Percentiles rank a stretch among this genome's conserved stretches.
Conservation (phyloP, 192 early-diverging fungal genomes). For the Physocladia obscura region DNA sequence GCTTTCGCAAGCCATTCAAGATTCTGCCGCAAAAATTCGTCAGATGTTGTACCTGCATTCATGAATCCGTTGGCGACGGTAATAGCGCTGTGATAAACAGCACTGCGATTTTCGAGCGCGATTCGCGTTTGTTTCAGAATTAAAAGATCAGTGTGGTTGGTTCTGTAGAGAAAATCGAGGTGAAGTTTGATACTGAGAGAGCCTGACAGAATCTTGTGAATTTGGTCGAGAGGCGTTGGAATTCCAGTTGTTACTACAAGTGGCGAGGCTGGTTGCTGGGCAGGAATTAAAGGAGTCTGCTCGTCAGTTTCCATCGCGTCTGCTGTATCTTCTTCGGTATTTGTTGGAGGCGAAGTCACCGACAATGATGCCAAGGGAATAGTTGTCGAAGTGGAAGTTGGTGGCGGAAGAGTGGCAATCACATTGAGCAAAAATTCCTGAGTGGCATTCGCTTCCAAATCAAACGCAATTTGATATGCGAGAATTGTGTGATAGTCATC, state of each 20-base stretch:
- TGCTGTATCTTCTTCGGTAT: not conserved
- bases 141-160: slow-evolving; percentile 94
- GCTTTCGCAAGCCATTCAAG: slow-evolving; percentile 96
- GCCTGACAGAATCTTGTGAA: slow-evolving; percentile 83
- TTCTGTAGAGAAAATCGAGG: slow-evolving; percentile 92
- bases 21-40: slow-evolving; percentile 95
- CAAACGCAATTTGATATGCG: slow-evolving; percentile 97
- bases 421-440: slow-evolving; percentile 94
- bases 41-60: slow-evolving; percentile 96
- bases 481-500: slow-evolving; percentile 65
- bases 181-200: slow-evolving; percentile 87
- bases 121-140: slow-evolving; percentile 93
- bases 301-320: slow-evolving; percentile 61
- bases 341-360: slow-evolving; percentile 18
- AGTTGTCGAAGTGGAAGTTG: slow-evolving; percentile 26
- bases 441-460: slow-evolving; percentile 92
- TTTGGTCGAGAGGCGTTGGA: slow-evolving; percentile 35
- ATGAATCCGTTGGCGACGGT: slow-evolving; percentile 97
- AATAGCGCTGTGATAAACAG: slow-evolving; percentile 91
- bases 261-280: not conserved
- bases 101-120: slow-evolving; percentile 84
- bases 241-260: not conserved
- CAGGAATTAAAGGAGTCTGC: slow-evolving; percentile 28
- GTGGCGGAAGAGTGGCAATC: slow-evolving; percentile 51
- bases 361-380: slow-evolving; percentile 13